These are phyloP conservation scores for Chiua virens DNA, from an alignment of 768 basidiomycete species.

Conservation along the genomic window DNA sequence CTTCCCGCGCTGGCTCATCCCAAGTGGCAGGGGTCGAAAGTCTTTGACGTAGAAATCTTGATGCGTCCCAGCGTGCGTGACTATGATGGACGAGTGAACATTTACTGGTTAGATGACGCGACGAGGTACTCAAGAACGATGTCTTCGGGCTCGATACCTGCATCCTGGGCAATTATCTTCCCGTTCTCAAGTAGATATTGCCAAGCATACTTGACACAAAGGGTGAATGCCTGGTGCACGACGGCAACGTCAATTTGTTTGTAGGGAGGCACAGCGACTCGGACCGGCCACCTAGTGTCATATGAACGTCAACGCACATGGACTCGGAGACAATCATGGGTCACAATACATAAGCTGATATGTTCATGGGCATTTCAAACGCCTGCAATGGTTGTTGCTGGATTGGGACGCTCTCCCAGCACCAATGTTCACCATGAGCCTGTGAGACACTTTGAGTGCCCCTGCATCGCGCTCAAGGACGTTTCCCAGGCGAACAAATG, in stretches of 20 bases:
- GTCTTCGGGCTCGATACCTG: slow-evolving; percentile 39
- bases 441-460: slow-evolving; percentile 20
- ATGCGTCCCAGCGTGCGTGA: slow-evolving; percentile 41
- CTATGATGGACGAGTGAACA: slow-evolving; percentile 22
- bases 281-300: slow-evolving; percentile 38
- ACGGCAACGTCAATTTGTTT: slow-evolving; percentile 39
- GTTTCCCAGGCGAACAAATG: slow-evolving; percentile 42
- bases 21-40: slow-evolving; percentile 24
- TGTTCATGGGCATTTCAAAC: slow-evolving; percentile 32
- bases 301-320: not conserved
- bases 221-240: slow-evolving; percentile 30
- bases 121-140: slow-evolving; percentile 33
- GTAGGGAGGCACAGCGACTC: slow-evolving; percentile 37
- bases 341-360: slow-evolving; percentile 31
- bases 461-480: slow-evolving; percentile 32
- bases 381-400: slow-evolving; percentile 33
- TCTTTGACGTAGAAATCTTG: slow-evolving; percentile 42
- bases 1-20: slow-evolving; percentile 9
- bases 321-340: not conserved
- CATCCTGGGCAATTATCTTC: slow-evolving; percentile 28
- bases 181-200: slow-evolving; percentile 35
- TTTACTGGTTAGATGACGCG: too few relatives aligned
- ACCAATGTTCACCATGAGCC: slow-evolving; percentile 36
- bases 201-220: slow-evolving; percentile 33
- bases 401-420: slow-evolving; percentile 36